Percentiles rank a stretch among this genome's conserved stretches.
phyloP scores from a whole-genome alignment of 2,329 filamentous ascomycete genomes.

The Diaporthe humulicola region DNA sequence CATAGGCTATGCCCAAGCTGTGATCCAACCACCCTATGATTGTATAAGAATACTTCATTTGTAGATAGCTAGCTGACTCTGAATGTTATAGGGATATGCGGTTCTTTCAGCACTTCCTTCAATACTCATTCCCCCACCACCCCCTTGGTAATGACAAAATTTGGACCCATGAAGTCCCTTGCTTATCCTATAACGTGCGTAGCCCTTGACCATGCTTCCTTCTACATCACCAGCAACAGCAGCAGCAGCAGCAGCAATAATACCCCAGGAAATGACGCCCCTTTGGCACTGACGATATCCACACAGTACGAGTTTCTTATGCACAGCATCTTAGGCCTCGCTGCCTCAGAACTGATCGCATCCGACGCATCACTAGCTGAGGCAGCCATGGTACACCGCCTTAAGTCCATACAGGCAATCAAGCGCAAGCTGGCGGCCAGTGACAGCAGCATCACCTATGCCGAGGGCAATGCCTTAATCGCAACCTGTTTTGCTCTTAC shows the following conservation, averaged over 20 bases:
- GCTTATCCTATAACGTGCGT: constrained; percentile 74
- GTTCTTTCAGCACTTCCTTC: constrained; percentile 76
- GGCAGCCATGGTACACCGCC: constrained; percentile 73
- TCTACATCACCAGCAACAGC: constrained; percentile 19
- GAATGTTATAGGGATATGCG: constrained; percentile 66
- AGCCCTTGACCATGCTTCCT: neutral
- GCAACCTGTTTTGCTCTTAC: constrained; percentile 71
- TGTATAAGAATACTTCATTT: too few species aligned
- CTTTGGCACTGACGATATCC: constrained; percentile 25
- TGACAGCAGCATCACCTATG: constrained; percentile 48
- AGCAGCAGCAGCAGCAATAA: neutral
- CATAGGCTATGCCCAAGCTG: neutral
- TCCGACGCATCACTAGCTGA: constrained; percentile 64
- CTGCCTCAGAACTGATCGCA: constrained; percentile 74
- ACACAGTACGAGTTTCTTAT: constrained; percentile 74
- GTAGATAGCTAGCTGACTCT: neutral
- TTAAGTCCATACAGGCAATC: constrained; percentile 74
- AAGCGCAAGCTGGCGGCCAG: constrained; percentile 64
- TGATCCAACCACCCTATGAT: too few species aligned
- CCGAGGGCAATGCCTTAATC: constrained; percentile 70
- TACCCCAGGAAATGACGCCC: constrained; percentile 13
- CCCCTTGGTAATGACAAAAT: constrained; percentile 75
- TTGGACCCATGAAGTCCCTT: constrained; percentile 77
- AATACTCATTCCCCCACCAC: constrained; percentile 72
- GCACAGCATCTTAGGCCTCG: constrained; percentile 77